These are phyloP conservation scores for Pleurotus sapidus DNA, from an alignment of 768 basidiomycete genomes.

Conservation along the genomic window DNA sequence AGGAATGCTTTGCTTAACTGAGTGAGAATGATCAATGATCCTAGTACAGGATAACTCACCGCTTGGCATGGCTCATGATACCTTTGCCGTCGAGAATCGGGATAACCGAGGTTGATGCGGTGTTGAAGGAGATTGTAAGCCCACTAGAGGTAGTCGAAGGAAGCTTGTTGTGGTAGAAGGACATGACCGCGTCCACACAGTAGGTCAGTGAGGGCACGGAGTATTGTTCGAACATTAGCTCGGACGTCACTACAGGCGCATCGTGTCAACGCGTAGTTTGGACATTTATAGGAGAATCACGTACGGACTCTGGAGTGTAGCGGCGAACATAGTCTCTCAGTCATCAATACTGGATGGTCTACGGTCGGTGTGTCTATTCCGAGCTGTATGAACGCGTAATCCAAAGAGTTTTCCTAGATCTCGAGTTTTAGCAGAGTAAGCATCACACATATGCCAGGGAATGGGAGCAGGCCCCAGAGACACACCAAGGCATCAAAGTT, in stretches of 20 bases:
- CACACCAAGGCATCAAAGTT: conserved; percentile 93
- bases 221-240: conserved; percentile 95
- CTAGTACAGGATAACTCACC: conserved; percentile 39
- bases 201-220: conserved; percentile 82
- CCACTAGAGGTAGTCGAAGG: conserved; percentile 53
- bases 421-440: conserved; percentile 17
- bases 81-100: conserved; percentile 84
- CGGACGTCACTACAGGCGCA: conserved; percentile 77
- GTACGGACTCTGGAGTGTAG: conserved; percentile 82
- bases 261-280: background rate
- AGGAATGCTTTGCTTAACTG: conserved; percentile 60
- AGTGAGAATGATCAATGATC: too few relatives aligned
- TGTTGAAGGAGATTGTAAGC: conserved; percentile 87
- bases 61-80: conserved; percentile 80
- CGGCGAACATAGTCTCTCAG: conserved; percentile 86
- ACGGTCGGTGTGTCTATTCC: conserved; percentile 76
- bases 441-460: conserved; percentile 11
- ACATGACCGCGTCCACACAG: conserved; percentile 88
- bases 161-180: conserved; percentile 83
- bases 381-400: conserved; percentile 86
- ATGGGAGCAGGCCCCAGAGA: conserved; percentile 12
- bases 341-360: conserved; percentile 90
- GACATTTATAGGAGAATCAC: conserved; percentile 24
- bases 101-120: conserved; percentile 86
- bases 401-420: conserved; percentile 88